Evolutionary conservation across 2,329 filamentous ascomycete species (phyloP), one percentile per base, ranked within the genome.

Genomic region (Ampelomyces quisqualis): DNA sequence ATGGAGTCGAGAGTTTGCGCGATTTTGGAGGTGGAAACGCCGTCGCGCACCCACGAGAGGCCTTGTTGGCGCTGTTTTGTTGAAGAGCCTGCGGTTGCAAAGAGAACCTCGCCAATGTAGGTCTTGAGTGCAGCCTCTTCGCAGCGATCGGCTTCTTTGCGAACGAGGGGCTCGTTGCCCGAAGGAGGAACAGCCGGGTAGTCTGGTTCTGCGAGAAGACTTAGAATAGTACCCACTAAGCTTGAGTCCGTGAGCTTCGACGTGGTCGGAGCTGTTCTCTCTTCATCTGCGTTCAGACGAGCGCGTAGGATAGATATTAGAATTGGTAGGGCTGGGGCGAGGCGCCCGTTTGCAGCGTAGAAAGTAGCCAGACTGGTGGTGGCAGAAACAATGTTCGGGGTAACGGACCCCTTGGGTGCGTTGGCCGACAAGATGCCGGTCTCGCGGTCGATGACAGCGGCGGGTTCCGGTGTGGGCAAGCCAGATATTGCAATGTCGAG

Each of bases 61-160:
- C 90, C 91, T 46, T 86, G 84, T 35, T 74, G 73, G 13, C 67
- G 72, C 13, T 62, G 51, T 7, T 47, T 33, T 39, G 44, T 38
- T 36, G 65, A 67, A 3, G 62, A 45, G 3, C 73, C 70, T n/a
- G 79, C 77, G 4, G 79, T 79, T 0, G 88, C 80, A 67, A 86
- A 96, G 21, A 97, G 77, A 36, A 97, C 95, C 71, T 97, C 91
- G 43, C 91, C 91, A 49, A 97, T 91, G 68, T 95, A 93, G 17
- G 90, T 78, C 75, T 89, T 90, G 10, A 96, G 71, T 0, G 82
- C 88, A 2, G 90, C 89, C 68, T 96, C 90, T 52, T 93, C 85
- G 67, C 90, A 96, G 24, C 79, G 77, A 5, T 87, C 81, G 19
- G 77, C 73, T 7, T 81, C 62, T 40, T 79, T 80, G 32, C 88